Evolutionary conservation across 1,284 basidiomycete species (phyloP).

Genomic region (Takashimella tepidaria): DNA sequence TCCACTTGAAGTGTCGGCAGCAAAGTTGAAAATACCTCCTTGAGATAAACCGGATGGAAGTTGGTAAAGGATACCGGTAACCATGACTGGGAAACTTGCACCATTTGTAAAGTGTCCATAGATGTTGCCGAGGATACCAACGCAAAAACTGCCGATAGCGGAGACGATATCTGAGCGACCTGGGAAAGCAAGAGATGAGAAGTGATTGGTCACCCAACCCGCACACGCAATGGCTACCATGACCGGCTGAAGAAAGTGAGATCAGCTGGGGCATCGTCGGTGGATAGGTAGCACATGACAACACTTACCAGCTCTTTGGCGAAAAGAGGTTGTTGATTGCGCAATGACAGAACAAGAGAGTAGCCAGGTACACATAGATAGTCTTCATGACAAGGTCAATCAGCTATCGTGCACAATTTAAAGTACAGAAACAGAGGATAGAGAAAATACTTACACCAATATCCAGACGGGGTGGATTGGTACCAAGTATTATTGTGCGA

Average conservation of each 20-base stretch:
- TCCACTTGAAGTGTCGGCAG: conserved; percentile 8
- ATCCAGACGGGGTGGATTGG: conserved; percentile 42
- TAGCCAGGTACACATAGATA: conserved; percentile 77
- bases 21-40: conserved; percentile 66
- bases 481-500: conserved; percentile 56
- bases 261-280: background rate
- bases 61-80: conserved; percentile 76
- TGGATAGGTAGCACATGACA: background rate
- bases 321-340: conserved; percentile 68
- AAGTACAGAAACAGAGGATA: background rate
- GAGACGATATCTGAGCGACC: conserved; percentile 69
- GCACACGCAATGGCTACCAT: conserved; percentile 67
- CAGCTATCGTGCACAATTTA: background rate
- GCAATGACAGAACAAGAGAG: conserved; percentile 65
- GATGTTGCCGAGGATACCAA: conserved; percentile 75
- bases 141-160: conserved; percentile 70
- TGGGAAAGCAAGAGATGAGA: conserved; percentile 60
- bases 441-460: conserved; percentile 50
- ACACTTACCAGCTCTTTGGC: conserved; percentile 72
- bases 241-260: conserved; percentile 33
- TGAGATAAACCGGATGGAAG: conserved; percentile 79
- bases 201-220: conserved; percentile 74
- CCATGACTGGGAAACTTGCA: conserved; percentile 46
- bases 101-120: conserved; percentile 57
- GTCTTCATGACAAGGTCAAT: conserved; percentile 47